Percentiles rank a stretch among this genome's conserved stretches.
Evolutionary conservation across 306 rosid species (phyloP).

Genomic region (Lathyrus sativus): DNA sequence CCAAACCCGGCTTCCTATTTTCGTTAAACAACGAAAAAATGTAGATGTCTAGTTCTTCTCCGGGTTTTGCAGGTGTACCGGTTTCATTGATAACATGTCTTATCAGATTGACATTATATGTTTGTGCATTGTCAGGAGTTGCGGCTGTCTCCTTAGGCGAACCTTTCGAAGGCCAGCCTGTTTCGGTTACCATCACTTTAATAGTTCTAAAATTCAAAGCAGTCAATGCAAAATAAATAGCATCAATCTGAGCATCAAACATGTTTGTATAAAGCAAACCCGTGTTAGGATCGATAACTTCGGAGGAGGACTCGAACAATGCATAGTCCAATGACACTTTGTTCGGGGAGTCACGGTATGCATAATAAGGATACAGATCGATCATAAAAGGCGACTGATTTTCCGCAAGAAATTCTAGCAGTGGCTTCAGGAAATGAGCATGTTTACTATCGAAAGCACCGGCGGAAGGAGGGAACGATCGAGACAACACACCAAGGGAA

Average conservation of each 20-base stretch:
- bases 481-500: conserved; percentile 91
- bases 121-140: conserved; percentile 69
- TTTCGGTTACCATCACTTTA: conserved; percentile 88
- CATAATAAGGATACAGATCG: conserved; percentile 94
- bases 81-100: conserved; percentile 49
- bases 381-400: conserved; percentile 96
- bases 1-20: conserved; percentile 91
- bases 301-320: conserved; percentile 78
- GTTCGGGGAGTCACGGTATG: conserved; percentile 74
- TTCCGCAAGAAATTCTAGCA: conserved; percentile 93
- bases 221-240: conserved; percentile 81
- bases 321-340: conserved; percentile 88
- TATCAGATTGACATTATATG: conserved; percentile 61
- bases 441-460: conserved; percentile 88
- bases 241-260: conserved; percentile 98
- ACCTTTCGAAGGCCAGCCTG: conserved; percentile 99
- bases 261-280: conserved; percentile 93
- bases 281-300: conserved; percentile 94
- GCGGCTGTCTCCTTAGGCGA: conserved; percentile 95
- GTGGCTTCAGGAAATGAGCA: conserved; percentile 83
- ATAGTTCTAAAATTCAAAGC: conserved; percentile 86
- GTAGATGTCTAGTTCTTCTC: conserved; percentile 50
- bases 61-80: conserved; percentile 56
- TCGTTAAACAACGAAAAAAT: conserved; percentile 69
- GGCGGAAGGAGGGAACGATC: conserved; percentile 95